Evolutionary conservation across 1,284 basidiomycete species (phyloP).

Genomic region (Ganoderma resinaceum): DNA sequence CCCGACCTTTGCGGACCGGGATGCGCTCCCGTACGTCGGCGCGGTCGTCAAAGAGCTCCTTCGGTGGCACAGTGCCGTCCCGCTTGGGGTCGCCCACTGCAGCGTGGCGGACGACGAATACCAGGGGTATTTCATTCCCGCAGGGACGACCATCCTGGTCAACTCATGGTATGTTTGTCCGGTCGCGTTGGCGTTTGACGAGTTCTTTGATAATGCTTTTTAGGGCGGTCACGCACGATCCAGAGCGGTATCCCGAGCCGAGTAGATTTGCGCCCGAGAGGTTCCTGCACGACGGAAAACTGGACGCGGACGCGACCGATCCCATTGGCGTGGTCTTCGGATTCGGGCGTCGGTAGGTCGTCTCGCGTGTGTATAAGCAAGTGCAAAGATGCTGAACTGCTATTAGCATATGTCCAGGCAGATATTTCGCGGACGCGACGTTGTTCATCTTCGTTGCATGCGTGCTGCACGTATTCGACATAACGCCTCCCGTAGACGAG

Average conservation of each 20-base stretch:
- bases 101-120: constrained; percentile 31
- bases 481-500: not conserved
- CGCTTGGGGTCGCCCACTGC: constrained; percentile 27
- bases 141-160: constrained; percentile 15
- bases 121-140: constrained; percentile 33
- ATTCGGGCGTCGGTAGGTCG: constrained; percentile 15
- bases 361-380: not conserved
- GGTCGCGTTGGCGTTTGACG: not conserved
- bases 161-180: constrained; percentile 24
- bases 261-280: constrained; percentile 16
- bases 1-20: constrained; percentile 35
- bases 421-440: constrained; percentile 6
- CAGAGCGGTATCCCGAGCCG: constrained; percentile 9
- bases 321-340: constrained; percentile 19
- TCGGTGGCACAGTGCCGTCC: constrained; percentile 30
- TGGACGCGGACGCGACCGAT: constrained; percentile 1
- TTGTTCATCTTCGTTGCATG: not conserved
- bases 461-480: not conserved
- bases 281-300: constrained; percentile 11
- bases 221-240: constrained; percentile 16
- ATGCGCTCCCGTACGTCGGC: constrained; percentile 37
- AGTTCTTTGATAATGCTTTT: not conserved
- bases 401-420: not conserved
- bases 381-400: not conserved
- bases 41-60: constrained; percentile 38